Evolutionary conservation across 352 stramenopile genomes (phyloP).

Genomic region (Globisporangium uncinulatum): DNA sequence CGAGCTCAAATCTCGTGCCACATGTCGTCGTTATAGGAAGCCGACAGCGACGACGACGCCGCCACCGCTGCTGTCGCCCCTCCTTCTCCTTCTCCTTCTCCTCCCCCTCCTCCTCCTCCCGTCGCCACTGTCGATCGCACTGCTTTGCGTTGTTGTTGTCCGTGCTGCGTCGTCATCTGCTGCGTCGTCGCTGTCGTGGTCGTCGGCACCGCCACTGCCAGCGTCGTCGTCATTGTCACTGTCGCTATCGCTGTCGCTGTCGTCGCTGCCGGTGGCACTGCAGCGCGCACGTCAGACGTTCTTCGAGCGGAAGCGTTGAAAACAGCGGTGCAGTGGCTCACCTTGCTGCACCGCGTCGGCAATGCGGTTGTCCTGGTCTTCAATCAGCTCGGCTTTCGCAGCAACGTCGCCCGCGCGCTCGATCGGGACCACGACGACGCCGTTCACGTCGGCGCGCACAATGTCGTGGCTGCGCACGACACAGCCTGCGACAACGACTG

Average conservation of each 20-base stretch:
- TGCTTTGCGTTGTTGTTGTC: slow-evolving; percentile 7
- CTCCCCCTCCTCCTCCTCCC: too few species aligned
- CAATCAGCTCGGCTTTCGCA: slow-evolving; percentile 65
- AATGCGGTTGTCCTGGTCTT: slow-evolving; percentile 79
- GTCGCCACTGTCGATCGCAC: background rate
- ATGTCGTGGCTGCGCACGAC: slow-evolving; percentile 78
- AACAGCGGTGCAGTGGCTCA: slow-evolving; percentile 65
- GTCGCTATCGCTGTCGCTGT: background rate
- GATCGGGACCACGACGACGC: slow-evolving; percentile 68
- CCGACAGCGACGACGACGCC: background rate
- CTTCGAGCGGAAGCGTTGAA: slow-evolving; percentile 75
- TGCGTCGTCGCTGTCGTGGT: slow-evolving; percentile 76
- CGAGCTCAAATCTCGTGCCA: slow-evolving; percentile 8
- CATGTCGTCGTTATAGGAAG: slow-evolving; percentile 11
- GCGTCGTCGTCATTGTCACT: slow-evolving; percentile 73
- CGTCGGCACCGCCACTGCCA: slow-evolving; percentile 27
- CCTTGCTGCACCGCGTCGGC: slow-evolving; percentile 72
- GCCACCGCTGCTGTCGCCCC: too few species aligned
- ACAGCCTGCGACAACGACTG: slow-evolving; percentile 64
- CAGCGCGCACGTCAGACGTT: slow-evolving; percentile 38
- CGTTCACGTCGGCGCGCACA: slow-evolving; percentile 79
- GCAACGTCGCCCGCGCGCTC: slow-evolving; percentile 69
- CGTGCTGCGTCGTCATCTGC: slow-evolving; percentile 30
- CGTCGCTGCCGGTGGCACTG: background rate
- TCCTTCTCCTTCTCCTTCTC: background rate